Percentiles rank a stretch among this genome's conserved stretches.
Evolutionary conservation across 164 flowering plant genomes (phyloP).

Genomic region (Buxus sempervirens): DNA sequence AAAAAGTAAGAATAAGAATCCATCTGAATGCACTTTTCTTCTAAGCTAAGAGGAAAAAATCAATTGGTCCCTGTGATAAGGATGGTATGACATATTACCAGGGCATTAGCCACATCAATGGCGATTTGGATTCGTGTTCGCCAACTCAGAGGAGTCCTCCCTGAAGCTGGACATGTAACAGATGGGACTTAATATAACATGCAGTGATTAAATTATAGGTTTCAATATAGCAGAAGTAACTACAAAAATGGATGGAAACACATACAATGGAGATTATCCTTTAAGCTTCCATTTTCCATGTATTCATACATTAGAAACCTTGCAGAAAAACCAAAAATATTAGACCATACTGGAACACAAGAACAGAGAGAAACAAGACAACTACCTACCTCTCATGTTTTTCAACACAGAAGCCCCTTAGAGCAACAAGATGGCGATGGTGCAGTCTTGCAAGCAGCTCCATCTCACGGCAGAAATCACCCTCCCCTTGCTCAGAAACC

Average conservation of each 20-base stretch:
- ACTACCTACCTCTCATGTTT: slow-evolving; percentile 65
- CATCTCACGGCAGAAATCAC: slow-evolving; percentile 85
- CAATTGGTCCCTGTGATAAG: neutral
- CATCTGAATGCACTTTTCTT: too few species aligned
- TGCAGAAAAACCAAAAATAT: slow-evolving; percentile 17
- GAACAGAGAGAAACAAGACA: slow-evolving; percentile 1
- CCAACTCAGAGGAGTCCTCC: slow-evolving; percentile 75
- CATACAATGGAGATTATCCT: slow-evolving; percentile 88
- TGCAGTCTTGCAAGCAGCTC: slow-evolving; percentile 93
- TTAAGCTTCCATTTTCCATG: slow-evolving; percentile 95
- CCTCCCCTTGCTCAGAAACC: slow-evolving; percentile 73
- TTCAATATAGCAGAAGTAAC: neutral
- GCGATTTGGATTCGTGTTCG: slow-evolving; percentile 82
- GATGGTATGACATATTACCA: slow-evolving; percentile 62
- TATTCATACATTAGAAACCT: slow-evolving; percentile 94
- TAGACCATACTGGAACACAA: neutral
- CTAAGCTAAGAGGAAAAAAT: neutral
- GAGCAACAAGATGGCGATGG: slow-evolving; percentile 94
- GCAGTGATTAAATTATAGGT: neutral
- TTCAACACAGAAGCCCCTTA: slow-evolving; percentile 79
- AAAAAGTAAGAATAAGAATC: too few species aligned
- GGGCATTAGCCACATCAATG: slow-evolving; percentile 93
- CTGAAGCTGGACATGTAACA: slow-evolving; percentile 50
- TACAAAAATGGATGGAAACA: slow-evolving; percentile 7
- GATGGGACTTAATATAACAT: slow-evolving; percentile 3